Evolutionary conservation across 2,329 filamentous ascomycete genomes (phyloP).

Genomic region (Cadophora luteo-olivacea): DNA sequence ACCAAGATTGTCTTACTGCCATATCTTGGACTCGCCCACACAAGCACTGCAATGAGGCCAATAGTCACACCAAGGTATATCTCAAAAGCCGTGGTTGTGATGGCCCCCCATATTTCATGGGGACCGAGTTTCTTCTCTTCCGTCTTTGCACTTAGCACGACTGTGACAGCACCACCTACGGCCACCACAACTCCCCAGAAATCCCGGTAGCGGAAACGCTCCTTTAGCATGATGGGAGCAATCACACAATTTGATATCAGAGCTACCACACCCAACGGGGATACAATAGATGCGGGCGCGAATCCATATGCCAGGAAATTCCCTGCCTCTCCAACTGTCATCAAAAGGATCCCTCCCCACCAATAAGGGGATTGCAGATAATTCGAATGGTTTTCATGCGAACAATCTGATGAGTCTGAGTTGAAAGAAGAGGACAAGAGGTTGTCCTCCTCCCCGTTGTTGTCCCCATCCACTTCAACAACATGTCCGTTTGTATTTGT

Average conservation of each 20-base stretch:
- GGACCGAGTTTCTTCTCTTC: conserved; percentile 92
- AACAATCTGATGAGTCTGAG: conserved; percentile 48
- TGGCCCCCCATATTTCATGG: conserved; percentile 87
- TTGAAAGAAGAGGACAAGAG: conserved; percentile 59
- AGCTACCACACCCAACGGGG: conserved; percentile 94
- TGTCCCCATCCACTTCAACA: conserved; percentile 43
- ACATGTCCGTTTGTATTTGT: conserved; percentile 30
- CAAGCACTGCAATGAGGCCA: conserved; percentile 74
- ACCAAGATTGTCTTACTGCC: conserved; percentile 89
- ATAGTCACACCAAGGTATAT: conserved; percentile 84
- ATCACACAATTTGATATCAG: conserved; percentile 97
- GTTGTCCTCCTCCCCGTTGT: conserved; percentile 53
- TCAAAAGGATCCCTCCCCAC: conserved; percentile 94
- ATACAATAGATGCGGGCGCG: conserved; percentile 96
- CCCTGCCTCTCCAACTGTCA: conserved; percentile 90
- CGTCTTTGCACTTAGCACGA: conserved; percentile 88
- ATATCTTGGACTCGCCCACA: conserved; percentile 83
- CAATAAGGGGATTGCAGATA: conserved; percentile 94
- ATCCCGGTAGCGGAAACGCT: conserved; percentile 84
- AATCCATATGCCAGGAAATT: conserved; percentile 99
- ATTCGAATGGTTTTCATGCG: conserved; percentile 55
- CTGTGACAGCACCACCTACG: conserved; percentile 85
- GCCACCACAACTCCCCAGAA: conserved; percentile 88
- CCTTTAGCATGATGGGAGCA: conserved; percentile 91
- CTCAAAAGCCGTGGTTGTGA: conserved; percentile 88